These are phyloP conservation scores for Acanthamoeba pearcei DNA, from an alignment of 208 protist genomes.

Conservation along the genomic window DNA sequence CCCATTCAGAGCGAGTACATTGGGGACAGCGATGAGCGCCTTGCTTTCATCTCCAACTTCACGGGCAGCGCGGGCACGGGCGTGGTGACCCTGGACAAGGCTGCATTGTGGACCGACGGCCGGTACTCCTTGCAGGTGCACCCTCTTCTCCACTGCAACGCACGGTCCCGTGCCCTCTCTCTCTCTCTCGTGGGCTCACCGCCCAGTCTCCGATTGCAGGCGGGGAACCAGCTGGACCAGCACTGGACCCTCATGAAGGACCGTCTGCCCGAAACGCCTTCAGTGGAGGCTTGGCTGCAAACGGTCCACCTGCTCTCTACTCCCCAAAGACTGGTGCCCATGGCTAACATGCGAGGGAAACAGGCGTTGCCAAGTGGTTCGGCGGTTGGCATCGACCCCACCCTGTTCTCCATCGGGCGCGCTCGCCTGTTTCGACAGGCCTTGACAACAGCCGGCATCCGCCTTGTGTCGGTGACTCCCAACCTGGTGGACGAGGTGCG, in stretches of 20 bases:
- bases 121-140: slow-evolving; percentile 97
- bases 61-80: slow-evolving; percentile 94
- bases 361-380: slow-evolving; percentile 38
- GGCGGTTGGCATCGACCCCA: slow-evolving; percentile 79
- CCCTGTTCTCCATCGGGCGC: slow-evolving; percentile 75
- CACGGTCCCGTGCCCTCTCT: neutral
- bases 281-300: slow-evolving; percentile 77
- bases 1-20: slow-evolving; percentile 94
- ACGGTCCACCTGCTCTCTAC: neutral
- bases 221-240: slow-evolving; percentile 48
- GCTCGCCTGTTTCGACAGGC: slow-evolving; percentile 18
- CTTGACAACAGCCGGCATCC: neutral
- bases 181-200: neutral
- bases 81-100: slow-evolving; percentile 84
- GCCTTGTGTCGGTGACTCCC: slow-evolving; percentile 1
- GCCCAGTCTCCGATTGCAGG: neutral
- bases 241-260: slow-evolving; percentile 85
- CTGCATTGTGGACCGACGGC: slow-evolving; percentile 97
- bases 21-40: slow-evolving; percentile 91
- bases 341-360: neutral
- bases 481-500: slow-evolving; percentile 60
- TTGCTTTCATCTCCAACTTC: slow-evolving; percentile 96
- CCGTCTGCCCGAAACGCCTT: slow-evolving; percentile 79
- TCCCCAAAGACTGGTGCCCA: neutral
- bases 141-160: neutral